Percentiles rank a stretch among this genome's conserved stretches.
phyloP scores from a whole-genome alignment of 257 asterid species.

The Ehretia macrophylla region DNA sequence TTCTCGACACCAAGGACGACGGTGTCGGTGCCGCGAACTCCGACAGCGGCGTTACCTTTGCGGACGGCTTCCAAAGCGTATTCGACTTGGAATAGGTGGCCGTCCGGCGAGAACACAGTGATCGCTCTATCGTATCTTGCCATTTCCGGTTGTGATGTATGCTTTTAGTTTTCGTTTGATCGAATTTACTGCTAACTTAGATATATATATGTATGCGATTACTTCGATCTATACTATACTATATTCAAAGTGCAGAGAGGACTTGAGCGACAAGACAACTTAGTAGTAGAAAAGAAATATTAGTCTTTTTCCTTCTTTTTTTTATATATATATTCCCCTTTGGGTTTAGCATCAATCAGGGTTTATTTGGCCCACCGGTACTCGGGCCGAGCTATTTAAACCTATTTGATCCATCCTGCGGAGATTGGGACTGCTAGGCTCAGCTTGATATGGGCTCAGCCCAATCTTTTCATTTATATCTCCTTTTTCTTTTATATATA shows the following conservation, averaged over 20 bases:
- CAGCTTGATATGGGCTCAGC: no score
- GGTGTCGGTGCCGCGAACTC: conserved; percentile 84
- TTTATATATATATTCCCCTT: no score
- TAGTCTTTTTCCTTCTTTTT: no score
- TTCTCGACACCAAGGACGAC: conserved; percentile 94
- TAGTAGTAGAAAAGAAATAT: neutral
- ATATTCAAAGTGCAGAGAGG: neutral
- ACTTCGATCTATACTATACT: neutral
- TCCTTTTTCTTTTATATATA: neutral
- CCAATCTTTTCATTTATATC: no score
- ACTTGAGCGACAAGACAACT: neutral
- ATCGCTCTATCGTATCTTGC: conserved; percentile 95
- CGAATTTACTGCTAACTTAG: neutral
- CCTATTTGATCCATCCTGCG: no score
- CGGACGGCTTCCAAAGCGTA: conserved; percentile 98
- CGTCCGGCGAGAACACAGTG: conserved; percentile 96
- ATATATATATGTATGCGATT: neutral
- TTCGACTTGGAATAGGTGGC: conserved; percentile 94
- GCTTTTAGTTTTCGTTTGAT: neutral
- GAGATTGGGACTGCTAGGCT: neutral
- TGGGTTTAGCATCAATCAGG: neutral
- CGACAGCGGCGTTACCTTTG: conserved; percentile 94
- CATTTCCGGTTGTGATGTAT: conserved; percentile 24
- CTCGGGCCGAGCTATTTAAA: neutral
- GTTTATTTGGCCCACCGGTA: neutral